phyloP scores from a whole-genome alignment of 2,329 filamentous ascomycete genomes.

The Xylaria sp. region DNA sequence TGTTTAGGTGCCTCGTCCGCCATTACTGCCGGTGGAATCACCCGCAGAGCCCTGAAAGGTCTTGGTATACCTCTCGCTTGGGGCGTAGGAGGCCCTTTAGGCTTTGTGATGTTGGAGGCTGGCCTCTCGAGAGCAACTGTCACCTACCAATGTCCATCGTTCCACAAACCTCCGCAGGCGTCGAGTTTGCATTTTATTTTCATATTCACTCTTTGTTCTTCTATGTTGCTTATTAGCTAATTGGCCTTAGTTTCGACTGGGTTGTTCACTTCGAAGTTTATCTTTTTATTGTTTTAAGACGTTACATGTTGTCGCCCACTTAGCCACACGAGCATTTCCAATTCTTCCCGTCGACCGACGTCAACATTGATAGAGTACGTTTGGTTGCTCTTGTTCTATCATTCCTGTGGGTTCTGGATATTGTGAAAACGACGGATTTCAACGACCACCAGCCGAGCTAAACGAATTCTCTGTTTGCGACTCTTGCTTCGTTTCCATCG shows the following conservation, averaged over 20 bases:
- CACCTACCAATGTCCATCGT: conserved; percentile 4
- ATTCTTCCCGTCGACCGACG: conserved; percentile 23
- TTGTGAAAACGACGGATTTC: conserved; percentile 29
- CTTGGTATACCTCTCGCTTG: conserved; percentile 11
- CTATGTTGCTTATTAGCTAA: conserved; percentile 10
- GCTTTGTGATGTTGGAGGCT: conserved; percentile 4
- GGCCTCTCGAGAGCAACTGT: conserved; percentile 8
- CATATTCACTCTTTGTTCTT: conserved; percentile 7
- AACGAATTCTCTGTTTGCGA: conserved; percentile 21
- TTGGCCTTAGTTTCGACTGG: conserved; percentile 6
- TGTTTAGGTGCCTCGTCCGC: conserved; percentile 22
- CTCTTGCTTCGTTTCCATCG: conserved; percentile 16
- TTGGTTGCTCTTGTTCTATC: conserved; percentile 19
- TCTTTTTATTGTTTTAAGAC: conserved; percentile 23
- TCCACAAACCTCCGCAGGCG: not conserved
- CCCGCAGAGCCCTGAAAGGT: conserved; percentile 21
- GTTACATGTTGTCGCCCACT: conserved; percentile 13
- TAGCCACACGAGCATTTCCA: conserved; percentile 9
- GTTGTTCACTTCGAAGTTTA: conserved; percentile 14
- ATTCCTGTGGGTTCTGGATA: conserved; percentile 29
- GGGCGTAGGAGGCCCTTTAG: conserved; percentile 13
- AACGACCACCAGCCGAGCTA: conserved; percentile 19
- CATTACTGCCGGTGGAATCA: conserved; percentile 29
- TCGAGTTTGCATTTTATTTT: not conserved
- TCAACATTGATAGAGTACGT: conserved; percentile 29